Conservation (phyloP, 805 yeast species). For the Cephaloascus albidus region DNA sequence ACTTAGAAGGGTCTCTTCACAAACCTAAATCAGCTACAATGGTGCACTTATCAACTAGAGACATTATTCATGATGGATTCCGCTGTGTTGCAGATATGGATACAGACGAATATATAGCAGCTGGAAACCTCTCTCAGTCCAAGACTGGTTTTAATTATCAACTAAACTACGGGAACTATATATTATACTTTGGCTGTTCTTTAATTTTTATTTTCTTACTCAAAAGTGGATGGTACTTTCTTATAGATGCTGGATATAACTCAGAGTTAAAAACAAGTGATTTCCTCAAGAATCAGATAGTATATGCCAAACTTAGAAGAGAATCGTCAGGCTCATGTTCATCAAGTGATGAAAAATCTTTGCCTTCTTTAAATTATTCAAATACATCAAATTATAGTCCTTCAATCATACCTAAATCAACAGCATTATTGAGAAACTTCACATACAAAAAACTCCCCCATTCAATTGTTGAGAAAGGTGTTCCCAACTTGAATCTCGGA, state of each 20-base stretch:
- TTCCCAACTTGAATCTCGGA: constrained; percentile 28
- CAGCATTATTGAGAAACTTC: constrained; percentile 18
- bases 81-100: too few species aligned
- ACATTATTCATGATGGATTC: too few species aligned
- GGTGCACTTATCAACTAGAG: too few species aligned
- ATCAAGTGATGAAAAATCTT: not conserved
- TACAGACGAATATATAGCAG: too few species aligned
- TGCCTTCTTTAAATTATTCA: not conserved
- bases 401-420: constrained; percentile 7
- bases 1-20: too few species aligned
- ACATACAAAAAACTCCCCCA: constrained; percentile 21
- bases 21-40: too few species aligned
- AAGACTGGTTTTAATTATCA: not conserved
- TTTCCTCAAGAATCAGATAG: not conserved
- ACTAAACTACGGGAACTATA: constrained; percentile 23
- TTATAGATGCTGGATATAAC: constrained; percentile 13
- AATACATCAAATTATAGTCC: not conserved
- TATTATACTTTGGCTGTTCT: constrained; percentile 30
- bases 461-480: constrained; percentile 17
- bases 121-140: not conserved
- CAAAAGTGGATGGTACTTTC: constrained; percentile 19
- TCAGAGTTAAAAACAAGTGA: constrained; percentile 1
- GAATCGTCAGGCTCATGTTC: not conserved
- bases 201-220: constrained; percentile 20
- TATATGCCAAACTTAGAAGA: not conserved